Evolutionary conservation across 202 grass and related monocot species (phyloP), one percentile per base, ranked within the genome.

Genomic region (Hordeum pubiflorum): DNA sequence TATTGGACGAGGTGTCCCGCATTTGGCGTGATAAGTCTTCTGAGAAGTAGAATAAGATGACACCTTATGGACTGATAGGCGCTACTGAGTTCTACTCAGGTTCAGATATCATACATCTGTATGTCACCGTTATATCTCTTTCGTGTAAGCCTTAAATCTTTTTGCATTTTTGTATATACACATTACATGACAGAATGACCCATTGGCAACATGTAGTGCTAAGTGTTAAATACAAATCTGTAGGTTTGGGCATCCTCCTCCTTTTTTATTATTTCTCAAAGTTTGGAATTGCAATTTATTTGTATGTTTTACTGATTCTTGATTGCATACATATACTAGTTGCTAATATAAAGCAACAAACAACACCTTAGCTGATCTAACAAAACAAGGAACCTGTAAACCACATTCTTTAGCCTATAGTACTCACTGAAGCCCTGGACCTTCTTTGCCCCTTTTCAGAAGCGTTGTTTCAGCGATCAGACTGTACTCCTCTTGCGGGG

Each of bases 401-500:
- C 39, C 58, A 3, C 18, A 58, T 59, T 58, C 22, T 58, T 58
- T 40, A 1, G 63, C 68, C 1, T 54, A 8, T 69, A 70, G 10
- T 77, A 12, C 9, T 13, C 12, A 0, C 9, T 26, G 24, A 26
- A 26, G 50, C 17, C 50, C 50, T 22, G 65, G 17, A 41, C 6
- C 50, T 14, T 14, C 2, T 23, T 14, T 80, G 15, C 10, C 10
- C 24, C 8, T 58, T 41, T n/a, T 32, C 62, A 11, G 9, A 68
- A 24, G 34, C 11, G 20, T 6, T 24, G 38, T 22, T 27, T 26
- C 31, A 68, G 15, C 33, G 24, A 26, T 26, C 24, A 26, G 24
- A 26, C 24, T 26, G 64, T 59, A 48, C 5, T 91, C 87, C 80
- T 65, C 91, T 89, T 77, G 64, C 58, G 72, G 85, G 85, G 80